Conservation (phyloP, 768 basidiomycete genomes). For the Lentinula edodes region DNA sequence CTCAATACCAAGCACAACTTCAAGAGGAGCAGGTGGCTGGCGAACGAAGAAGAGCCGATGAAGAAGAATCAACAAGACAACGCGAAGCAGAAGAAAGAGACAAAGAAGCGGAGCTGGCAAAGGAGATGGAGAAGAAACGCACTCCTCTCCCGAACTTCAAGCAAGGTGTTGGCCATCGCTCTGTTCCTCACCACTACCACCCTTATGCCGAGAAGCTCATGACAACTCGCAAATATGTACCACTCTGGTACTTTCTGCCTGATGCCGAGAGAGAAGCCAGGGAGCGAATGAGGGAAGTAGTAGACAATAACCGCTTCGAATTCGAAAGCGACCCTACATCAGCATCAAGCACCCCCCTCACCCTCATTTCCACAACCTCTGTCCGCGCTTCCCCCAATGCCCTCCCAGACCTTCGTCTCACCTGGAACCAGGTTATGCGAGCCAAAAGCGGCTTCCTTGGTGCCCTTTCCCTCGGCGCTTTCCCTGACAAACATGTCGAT, state of each 20-base stretch:
- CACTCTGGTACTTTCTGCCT: slow-evolving; percentile 5
- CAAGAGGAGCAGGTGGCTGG: slow-evolving; percentile 13
- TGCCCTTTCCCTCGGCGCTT: neutral
- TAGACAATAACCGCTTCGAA: neutral
- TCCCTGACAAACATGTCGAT: neutral
- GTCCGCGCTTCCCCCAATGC: neutral
- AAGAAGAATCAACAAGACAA: slow-evolving; percentile 8
- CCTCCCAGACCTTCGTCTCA: neutral
- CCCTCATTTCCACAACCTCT: neutral
- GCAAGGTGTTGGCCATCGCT: neutral
- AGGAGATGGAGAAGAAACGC: slow-evolving; percentile 12
- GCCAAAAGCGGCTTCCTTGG: neutral
- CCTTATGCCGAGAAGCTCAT: slow-evolving; percentile 1
- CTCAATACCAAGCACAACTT: neutral
- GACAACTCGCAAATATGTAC: neutral
- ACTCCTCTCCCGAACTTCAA: neutral
- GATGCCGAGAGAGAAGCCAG: neutral
- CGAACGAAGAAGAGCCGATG: slow-evolving; percentile 17
- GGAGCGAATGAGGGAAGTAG: neutral
- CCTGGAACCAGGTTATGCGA: neutral
- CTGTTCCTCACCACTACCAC: neutral
- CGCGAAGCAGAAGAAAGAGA: slow-evolving; percentile 11
- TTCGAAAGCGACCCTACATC: neutral
- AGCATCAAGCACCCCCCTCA: neutral
- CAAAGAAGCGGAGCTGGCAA: slow-evolving; percentile 11